Evolutionary conservation across 23 red algal genomes (phyloP).

Genomic region (Gracilaria gracilis): DNA sequence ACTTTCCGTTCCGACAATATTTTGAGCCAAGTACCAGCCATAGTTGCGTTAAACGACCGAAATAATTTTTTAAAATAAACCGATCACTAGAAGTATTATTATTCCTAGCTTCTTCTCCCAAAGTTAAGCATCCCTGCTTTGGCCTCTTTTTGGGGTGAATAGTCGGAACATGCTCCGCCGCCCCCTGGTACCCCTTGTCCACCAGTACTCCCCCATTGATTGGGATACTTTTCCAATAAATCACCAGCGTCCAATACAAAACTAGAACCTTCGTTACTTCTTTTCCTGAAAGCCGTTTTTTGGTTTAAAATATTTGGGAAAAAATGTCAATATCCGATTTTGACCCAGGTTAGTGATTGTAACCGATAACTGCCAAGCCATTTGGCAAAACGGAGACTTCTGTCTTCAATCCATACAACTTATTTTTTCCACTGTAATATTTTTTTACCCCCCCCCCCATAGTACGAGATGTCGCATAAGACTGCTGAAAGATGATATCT

Average conservation of each 20-base stretch:
- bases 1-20: slow-evolving; percentile 2
- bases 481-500: slow-evolving; percentile 29
- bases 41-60: slow-evolving; percentile 10
- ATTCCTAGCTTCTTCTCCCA: not conserved
- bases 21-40: not conserved
- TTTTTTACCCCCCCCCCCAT: slow-evolving; percentile 18
- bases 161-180: not conserved
- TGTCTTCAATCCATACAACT: not conserved
- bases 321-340: slow-evolving; percentile 4
- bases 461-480: not conserved
- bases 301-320: not conserved
- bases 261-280: not conserved
- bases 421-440: slow-evolving; percentile 14
- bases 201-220: slow-evolving; percentile 10
- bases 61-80: not conserved
- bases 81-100: not conserved
- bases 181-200: not conserved
- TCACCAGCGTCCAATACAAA: not conserved
- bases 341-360: not conserved
- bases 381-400: slow-evolving; percentile 13
- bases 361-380: not conserved
- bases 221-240: not conserved
- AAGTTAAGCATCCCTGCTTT: not conserved
- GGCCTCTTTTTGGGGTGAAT: slow-evolving; percentile 25
- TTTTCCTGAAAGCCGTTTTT: not conserved